phyloP scores from a whole-genome alignment of 2,329 filamentous ascomycete genomes.

The Apiospora koreana region DNA sequence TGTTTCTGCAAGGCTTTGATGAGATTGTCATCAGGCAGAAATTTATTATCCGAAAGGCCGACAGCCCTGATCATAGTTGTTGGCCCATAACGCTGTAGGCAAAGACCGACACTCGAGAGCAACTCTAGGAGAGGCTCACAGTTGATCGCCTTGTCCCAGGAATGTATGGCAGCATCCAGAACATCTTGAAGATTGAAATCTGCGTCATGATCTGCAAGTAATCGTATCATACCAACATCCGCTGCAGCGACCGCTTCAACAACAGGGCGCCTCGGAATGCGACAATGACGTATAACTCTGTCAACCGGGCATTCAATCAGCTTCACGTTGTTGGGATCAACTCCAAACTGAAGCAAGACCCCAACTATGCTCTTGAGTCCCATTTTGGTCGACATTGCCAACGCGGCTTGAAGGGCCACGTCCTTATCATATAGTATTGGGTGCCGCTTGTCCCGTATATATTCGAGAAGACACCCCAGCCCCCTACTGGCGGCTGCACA shows the following conservation, averaged over 20 bases:
- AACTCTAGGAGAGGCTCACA: background rate
- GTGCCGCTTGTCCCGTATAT: background rate
- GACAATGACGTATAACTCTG: too few relatives aligned
- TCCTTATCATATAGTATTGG: background rate
- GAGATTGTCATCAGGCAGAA: background rate
- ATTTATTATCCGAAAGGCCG: background rate
- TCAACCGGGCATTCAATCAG: too few relatives aligned
- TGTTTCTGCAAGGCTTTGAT: background rate
- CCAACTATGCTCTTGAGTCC: background rate
- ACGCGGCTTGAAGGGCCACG: background rate
- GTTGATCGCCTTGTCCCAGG: background rate
- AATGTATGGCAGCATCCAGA: background rate
- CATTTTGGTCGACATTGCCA: background rate
- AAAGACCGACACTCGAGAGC: background rate
- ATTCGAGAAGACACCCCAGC: background rate
- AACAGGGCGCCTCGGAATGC: background rate
- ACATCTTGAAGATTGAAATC: background rate
- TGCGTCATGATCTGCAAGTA: background rate
- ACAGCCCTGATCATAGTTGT: background rate
- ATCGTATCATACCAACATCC: background rate
- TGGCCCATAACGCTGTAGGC: background rate
- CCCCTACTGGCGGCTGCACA: background rate
- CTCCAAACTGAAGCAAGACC: background rate
- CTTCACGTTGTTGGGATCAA: background rate
- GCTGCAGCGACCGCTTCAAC: accelerated